Evolutionary conservation across 1,139 yeast species (phyloP).

Genomic region (Hemisphaericaspora xylanilytica): DNA sequence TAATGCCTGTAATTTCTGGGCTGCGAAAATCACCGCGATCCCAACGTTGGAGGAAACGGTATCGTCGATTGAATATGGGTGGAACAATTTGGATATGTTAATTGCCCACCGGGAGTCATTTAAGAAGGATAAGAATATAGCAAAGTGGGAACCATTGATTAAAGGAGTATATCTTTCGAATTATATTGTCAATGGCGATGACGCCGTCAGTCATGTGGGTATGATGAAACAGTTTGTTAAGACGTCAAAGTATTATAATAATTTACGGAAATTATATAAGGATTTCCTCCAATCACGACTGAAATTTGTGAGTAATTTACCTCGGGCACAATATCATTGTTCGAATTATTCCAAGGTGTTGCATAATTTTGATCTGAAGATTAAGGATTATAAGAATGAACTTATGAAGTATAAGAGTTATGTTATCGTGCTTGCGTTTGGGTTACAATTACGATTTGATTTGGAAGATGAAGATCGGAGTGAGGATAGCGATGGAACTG

Average conservation of each 20-base stretch:
- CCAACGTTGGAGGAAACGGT: conserved; percentile 64
- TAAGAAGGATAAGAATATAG: conserved; percentile 34
- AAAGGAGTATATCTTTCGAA: conserved; percentile 44
- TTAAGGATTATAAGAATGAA: conserved; percentile 44
- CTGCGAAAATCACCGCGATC: conserved; percentile 76
- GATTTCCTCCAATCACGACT: conserved; percentile 34
- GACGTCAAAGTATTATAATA: conserved; percentile 44
- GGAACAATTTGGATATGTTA: conserved; percentile 54
- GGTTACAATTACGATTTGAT: conserved; percentile 47
- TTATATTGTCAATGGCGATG: conserved; percentile 26
- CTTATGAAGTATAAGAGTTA: conserved; percentile 47
- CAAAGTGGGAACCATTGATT: conserved; percentile 43
- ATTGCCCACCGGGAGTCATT: conserved; percentile 29
- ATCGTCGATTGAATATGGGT: conserved; percentile 79
- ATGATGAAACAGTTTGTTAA: conserved; percentile 49
- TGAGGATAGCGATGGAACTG: conserved; percentile 9
- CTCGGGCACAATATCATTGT: conserved; percentile 24
- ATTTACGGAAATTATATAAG: conserved; percentile 36
- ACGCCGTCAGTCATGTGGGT: conserved; percentile 34
- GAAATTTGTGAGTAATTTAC: conserved; percentile 31
- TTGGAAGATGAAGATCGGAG: conserved; percentile 28
- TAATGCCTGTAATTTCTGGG: conserved; percentile 86
- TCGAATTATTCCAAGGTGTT: conserved; percentile 38
- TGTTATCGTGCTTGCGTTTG: conserved; percentile 46
- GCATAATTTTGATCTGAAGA: conserved; percentile 40